Evolutionary conservation across 2,329 filamentous ascomycete species (phyloP).

Genomic region (Botrytis hyacinthi): DNA sequence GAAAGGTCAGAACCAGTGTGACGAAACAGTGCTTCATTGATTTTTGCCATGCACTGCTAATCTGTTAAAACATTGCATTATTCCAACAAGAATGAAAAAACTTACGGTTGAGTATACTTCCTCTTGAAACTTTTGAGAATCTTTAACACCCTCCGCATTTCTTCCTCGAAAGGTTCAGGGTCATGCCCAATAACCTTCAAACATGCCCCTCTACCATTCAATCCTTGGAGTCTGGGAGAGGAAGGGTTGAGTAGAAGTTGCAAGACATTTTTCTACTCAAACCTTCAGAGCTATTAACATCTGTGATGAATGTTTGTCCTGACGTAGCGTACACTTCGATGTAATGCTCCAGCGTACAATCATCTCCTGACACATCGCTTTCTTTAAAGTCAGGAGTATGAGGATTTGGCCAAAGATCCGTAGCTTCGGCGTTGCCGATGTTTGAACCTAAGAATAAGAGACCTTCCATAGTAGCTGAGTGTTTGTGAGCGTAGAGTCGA

Average conservation of each 20-base stretch:
- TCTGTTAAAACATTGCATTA: not conserved
- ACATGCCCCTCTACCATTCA: not conserved
- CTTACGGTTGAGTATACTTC: not conserved
- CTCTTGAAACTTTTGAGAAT: not conserved
- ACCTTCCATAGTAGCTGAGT: not conserved
- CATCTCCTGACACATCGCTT: not conserved
- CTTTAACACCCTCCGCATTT: not conserved
- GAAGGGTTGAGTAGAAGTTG: not conserved
- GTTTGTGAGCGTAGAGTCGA: not conserved
- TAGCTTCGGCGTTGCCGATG: not conserved
- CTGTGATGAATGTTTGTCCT: not conserved
- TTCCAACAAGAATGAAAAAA: not conserved
- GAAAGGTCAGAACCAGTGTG: not conserved
- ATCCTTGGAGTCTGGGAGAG: not conserved
- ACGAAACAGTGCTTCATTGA: not conserved
- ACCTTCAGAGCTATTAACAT: not conserved
- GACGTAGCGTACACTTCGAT: not conserved
- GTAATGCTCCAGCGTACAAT: not conserved
- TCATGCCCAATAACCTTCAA: not conserved
- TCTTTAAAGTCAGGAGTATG: not conserved
- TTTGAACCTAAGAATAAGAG: not conserved
- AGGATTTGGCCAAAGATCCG: not conserved
- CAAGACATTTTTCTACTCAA: not conserved
- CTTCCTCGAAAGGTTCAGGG: not conserved
- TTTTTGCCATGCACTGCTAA: not conserved